Evolutionary conservation across 2,329 filamentous ascomycete species (phyloP).

Genomic region (Aspergillus sp.): DNA sequence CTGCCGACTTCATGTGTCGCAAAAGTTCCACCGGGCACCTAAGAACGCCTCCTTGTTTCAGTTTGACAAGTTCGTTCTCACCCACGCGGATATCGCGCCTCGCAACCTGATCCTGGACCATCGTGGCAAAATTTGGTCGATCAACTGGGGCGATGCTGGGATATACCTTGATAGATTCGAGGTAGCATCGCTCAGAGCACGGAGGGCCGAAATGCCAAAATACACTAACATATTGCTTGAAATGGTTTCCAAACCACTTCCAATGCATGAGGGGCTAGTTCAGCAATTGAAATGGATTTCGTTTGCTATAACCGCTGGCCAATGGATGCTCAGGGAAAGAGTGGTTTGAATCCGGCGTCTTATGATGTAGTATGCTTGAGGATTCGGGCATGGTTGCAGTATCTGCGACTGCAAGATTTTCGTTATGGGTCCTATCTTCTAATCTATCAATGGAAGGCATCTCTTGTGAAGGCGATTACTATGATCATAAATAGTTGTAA

Average conservation of each 20-base stretch:
- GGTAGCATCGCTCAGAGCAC: constrained; percentile 13
- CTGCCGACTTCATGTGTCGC: too few species aligned
- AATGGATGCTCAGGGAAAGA: neutral
- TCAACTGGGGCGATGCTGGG: constrained; percentile 19
- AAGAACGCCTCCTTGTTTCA: constrained; percentile 10
- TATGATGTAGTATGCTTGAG: too few species aligned
- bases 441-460: too few species aligned
- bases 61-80: constrained; percentile 16
- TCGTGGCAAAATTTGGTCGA: constrained; percentile 16
- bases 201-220: constrained; percentile 11
- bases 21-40: constrained; percentile 16
- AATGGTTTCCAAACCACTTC: constrained; percentile 9
- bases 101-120: constrained; percentile 14
- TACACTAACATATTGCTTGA: constrained; percentile 18
- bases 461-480: too few species aligned
- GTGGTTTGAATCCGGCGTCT: too few species aligned
- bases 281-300: constrained; percentile 10
- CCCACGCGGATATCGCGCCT: constrained; percentile 12
- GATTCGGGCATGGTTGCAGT: too few species aligned
- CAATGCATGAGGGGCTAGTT: constrained; percentile 7
- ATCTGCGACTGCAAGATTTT: too few species aligned
- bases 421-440: too few species aligned
- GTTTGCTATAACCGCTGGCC: constrained; percentile 9
- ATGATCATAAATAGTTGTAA: too few species aligned
- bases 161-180: constrained; percentile 19